A percentile compares a stretch with the other conserved stretches of the same genome.
These are phyloP conservation scores for Neurospora crassa DNA, from an alignment of 2,329 filamentous ascomycete species.

Conservation along the genomic window DNA sequence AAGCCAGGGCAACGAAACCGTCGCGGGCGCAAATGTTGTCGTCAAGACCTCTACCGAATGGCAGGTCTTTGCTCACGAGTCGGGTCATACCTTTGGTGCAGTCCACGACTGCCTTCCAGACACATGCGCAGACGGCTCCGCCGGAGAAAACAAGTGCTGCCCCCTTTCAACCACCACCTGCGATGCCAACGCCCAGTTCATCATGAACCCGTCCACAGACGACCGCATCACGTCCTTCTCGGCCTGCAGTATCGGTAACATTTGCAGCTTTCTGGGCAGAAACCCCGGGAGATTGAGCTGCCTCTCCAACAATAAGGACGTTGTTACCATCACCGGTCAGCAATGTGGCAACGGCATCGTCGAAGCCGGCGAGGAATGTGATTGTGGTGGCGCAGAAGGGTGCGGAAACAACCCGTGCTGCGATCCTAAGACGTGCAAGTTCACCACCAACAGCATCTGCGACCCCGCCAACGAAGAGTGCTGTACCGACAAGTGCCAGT, in stretches of 20 bases:
- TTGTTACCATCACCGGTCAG: conserved; percentile 70
- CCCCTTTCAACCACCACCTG: conserved; percentile 60
- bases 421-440: conserved; percentile 77
- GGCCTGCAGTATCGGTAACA: conserved; percentile 82
- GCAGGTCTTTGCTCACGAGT: conserved; percentile 94
- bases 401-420: conserved; percentile 77
- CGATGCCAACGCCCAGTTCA: conserved; percentile 67
- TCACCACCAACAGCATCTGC: conserved; percentile 65
- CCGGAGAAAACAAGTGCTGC: conserved; percentile 56
- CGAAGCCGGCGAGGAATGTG: conserved; percentile 87
- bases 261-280: conserved; percentile 75
- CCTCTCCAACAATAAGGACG: conserved; percentile 74
- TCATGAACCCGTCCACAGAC: conserved; percentile 92
- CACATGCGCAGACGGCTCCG: conserved; percentile 56
- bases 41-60: conserved; percentile 76
- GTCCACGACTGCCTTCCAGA: conserved; percentile 77
- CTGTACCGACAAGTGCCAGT: conserved; percentile 58
- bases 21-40: conserved; percentile 83
- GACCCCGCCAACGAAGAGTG: conserved; percentile 76
- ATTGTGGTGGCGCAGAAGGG: conserved; percentile 69
- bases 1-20: conserved; percentile 55
- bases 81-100: conserved; percentile 88
- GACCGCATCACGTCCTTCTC: conserved; percentile 70
- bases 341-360: conserved; percentile 97
- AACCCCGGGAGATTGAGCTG: conserved; percentile 69